Base-by-base conservation (phyloP, 805 yeast genomes). In the Nakazawaea populi region DNA sequence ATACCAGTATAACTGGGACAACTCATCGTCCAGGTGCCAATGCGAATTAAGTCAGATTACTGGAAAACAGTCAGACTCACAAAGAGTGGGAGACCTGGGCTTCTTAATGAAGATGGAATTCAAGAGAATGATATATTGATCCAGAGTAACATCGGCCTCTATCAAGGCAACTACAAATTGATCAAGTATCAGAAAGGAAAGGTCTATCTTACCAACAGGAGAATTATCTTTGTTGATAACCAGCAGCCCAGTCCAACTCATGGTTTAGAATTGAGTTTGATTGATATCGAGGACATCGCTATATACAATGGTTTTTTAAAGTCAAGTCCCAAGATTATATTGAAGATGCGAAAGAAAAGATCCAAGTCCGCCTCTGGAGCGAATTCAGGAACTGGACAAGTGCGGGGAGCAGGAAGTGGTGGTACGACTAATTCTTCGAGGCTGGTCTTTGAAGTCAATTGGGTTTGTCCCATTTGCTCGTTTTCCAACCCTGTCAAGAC, bases 381-480 rank as follows among this genome's bases (percentile, higher is more conserved):
- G 3, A 53, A 42, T 56, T 52, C 12, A 18, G 30, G 35, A 18
- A 31, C n/a, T 6, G 46, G 40, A 18, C 24, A 18, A 18, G 24
- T 2, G 24, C 24, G 24, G 35, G 35, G 35, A 32, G 11, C 11
- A 32, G 35, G 35, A 32, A 32, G 35, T 32, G 8, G 3, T 18
- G 24, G 24, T 18, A 18, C 3, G 24, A 18, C 24, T 18, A 18
- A 9, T n/a, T 12, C 40, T 37, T 37, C 11, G 5, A 30, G 24
- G 28, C 42, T 35, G 31, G 44, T 35, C 12, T 29, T 28, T 14
- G 46, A 47, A 37, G 50, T 48, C 56, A 60, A 74, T 32, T 92
- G 99, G 99, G 75, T 77, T 1, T 92, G 99, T 64, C 85, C 86
- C n/a, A 91, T 94, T 3, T 92, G 99, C 65, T 80, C 81, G n/a